A percentile compares a stretch with the other conserved stretches of the same genome.
phyloP scores from a whole-genome alignment of 2,329 filamentous ascomycete genomes.

The Trichophyton simii region DNA sequence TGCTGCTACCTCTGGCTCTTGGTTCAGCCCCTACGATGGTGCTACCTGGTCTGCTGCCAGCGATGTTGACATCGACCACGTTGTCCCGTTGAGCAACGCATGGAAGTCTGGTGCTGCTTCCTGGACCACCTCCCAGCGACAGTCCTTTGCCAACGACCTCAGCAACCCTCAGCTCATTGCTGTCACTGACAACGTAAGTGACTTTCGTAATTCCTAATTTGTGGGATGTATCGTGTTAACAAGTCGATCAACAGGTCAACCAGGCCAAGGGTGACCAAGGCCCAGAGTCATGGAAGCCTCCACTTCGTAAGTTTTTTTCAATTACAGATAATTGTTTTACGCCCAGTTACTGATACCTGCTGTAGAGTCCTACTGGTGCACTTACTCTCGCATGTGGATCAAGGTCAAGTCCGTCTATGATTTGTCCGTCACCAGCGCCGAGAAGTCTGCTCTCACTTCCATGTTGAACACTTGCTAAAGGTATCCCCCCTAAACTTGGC shows the following conservation, averaged over 20 bases:
- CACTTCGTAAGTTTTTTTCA: constrained; percentile 36
- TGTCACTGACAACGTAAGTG: constrained; percentile 52
- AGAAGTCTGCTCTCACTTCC: constrained; percentile 54
- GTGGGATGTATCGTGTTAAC: background rate
- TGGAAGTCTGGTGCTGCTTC: constrained; percentile 64
- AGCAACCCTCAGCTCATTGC: constrained; percentile 63
- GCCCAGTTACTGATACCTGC: background rate
- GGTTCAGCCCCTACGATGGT: constrained; percentile 63
- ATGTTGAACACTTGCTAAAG: constrained; percentile 39
- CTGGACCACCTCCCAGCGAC: constrained; percentile 57
- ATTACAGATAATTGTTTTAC: background rate
- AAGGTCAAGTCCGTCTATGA: constrained; percentile 62
- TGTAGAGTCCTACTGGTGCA: constrained; percentile 55
- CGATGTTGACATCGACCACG: constrained; percentile 71
- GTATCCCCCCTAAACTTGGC: background rate
- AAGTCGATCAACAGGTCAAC: constrained; percentile 40
- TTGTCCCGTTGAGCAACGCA: constrained; percentile 69
- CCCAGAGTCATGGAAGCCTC: constrained; percentile 66
- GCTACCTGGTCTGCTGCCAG: constrained; percentile 53
- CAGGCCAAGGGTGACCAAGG: constrained; percentile 58
- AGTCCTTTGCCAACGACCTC: constrained; percentile 65
- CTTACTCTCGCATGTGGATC: constrained; percentile 65
- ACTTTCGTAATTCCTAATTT: background rate
- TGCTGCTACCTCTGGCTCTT: constrained; percentile 51
- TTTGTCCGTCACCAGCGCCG: constrained; percentile 55